These are phyloP conservation scores for Geranium incanum DNA, from an alignment of 441 rosid species.

Conservation along the genomic window DNA sequence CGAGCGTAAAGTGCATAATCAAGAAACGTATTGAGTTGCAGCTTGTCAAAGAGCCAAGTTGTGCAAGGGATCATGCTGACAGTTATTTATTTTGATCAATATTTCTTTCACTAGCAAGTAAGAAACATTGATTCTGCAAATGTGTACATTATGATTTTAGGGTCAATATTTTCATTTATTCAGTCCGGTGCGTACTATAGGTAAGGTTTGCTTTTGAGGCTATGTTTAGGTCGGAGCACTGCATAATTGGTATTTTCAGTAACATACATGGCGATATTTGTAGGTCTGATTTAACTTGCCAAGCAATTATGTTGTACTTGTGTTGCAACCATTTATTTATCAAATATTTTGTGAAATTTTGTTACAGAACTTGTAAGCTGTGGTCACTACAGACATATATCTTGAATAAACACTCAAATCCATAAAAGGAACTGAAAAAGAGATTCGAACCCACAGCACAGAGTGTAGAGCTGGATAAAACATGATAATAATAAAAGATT, in stretches of 20 bases:
- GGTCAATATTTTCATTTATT: constrained; percentile 22
- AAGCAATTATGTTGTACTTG: constrained; percentile 38
- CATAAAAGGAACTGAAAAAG: too few species aligned
- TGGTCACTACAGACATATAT: too few species aligned
- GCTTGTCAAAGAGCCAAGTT: background rate
- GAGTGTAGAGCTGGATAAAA: too few species aligned
- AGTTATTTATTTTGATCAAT: background rate
- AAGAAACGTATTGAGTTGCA: background rate
- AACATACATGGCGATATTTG: constrained; percentile 10
- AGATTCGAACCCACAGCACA: too few species aligned
- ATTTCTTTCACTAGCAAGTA: background rate
- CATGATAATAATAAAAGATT: too few species aligned
- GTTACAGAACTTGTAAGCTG: too few species aligned
- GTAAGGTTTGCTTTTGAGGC: constrained; percentile 14
- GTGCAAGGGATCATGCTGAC: background rate
- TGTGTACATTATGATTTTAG: constrained; percentile 45
- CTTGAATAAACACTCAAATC: too few species aligned
- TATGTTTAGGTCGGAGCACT: constrained; percentile 7
- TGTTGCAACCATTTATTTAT: background rate
- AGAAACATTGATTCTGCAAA: constrained; percentile 23
- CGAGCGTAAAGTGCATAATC: background rate
- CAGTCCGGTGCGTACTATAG: constrained; percentile 12
- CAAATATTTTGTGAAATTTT: too few species aligned
- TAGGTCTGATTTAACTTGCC: constrained; percentile 19
- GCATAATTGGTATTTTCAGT: background rate